Base-by-base conservation (phyloP, 352 stramenopile genomes). In the Phytophthora cactorum region DNA sequence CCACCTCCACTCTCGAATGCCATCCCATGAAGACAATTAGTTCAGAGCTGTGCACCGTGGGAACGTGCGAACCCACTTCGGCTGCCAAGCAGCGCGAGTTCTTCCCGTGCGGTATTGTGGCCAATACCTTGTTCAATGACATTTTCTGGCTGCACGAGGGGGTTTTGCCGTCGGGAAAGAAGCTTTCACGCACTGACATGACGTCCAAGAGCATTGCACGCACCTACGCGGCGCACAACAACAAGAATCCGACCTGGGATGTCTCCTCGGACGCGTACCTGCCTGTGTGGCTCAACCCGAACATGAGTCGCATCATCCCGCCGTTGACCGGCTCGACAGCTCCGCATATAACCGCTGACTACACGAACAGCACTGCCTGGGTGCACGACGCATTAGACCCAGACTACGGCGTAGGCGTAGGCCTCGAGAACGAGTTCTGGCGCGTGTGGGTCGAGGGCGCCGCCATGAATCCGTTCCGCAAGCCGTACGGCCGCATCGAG, bases 71-170 rank as follows among this genome's bases (percentile, higher is more conserved):
- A 8, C 28, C 57, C 9, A 49, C 8, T 2, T 50, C 60, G 0
- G 47, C 55, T 8, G 64, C 72, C 47, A 74, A 55, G 32, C 72
- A 78, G 17, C 79, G 84, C 29, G 68, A 81, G 44, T 49, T 81
- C 8, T 93, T 92, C 29, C 85, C 85, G 12, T 93, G 85, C 44
- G 85, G 85, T 38, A 88, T 93, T 32, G 83, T 91, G 15, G 81
- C 83, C 0, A 93, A 89, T 72, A 92, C 81, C 47, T 84, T 93
- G 80, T 93, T 93, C 56, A 93, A 92, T 66, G 85, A 93, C 72
- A 93, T 93, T 54, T 91, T 92, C 64, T 93, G 85, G 83, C 75
- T 93, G 54, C 85, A 93, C 44, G 66, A 84, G 12, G 85, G 81
- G 6, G 15, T 63, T 5, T 52, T 93, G 38, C 82, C 82, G 11